Conservation (phyloP, 768 basidiomycete species). For the Rubroboletus satanas region DNA sequence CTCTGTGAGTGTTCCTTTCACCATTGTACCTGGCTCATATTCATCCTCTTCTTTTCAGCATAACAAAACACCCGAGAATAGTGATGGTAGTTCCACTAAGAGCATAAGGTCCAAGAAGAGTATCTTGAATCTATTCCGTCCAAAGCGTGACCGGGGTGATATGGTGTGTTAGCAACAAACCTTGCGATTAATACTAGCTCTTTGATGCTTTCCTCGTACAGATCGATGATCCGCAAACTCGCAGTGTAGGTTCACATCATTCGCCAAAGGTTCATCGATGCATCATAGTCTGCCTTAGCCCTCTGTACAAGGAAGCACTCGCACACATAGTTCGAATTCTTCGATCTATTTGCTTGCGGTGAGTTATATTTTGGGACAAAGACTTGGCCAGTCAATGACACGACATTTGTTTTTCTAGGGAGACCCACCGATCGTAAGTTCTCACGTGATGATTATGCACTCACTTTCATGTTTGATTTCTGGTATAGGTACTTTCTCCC, state of each 20-base stretch:
- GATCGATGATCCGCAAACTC: neutral
- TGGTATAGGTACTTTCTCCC: neutral
- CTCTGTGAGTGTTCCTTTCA: neutral
- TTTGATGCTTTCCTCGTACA: neutral
- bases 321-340: neutral
- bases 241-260: conserved; percentile 2
- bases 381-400: neutral
- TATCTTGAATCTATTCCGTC: neutral
- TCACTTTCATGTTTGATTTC: neutral
- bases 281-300: neutral
- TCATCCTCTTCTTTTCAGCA: neutral
- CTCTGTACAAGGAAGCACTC: neutral
- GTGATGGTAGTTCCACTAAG: neutral
- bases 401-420: neutral
- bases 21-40: neutral
- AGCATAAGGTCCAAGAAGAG: neutral
- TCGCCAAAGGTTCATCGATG: neutral
- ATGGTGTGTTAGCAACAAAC: neutral
- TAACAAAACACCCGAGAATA: neutral
- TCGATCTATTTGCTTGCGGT: conserved; percentile 1
- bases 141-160: neutral
- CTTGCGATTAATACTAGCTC: neutral
- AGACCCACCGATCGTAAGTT: neutral
- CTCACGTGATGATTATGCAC: neutral
- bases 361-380: neutral